Base-by-base conservation (phyloP, 2,329 filamentous ascomycete species). In the Thelonectria blattea region DNA sequence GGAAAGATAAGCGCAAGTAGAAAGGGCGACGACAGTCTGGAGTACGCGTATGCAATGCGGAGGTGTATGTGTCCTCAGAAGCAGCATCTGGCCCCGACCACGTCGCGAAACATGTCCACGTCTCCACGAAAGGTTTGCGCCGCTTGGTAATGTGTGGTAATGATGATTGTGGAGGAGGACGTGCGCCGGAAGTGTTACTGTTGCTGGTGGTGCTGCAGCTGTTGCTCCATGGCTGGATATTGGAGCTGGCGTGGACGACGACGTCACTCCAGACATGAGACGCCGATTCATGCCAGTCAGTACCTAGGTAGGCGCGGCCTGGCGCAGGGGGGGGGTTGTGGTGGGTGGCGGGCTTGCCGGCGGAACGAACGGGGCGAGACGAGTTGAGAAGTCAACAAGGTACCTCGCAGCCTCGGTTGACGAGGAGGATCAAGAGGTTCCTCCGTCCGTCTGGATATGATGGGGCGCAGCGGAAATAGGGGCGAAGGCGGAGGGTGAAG, bases 261-360 rank as follows among this genome's bases (percentile, higher is more conserved):
- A 71, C 69, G 68, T 72, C 67, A 71, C 68, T 68, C 63, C 63
- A 59, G 65, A 53, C 63, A 65, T 65, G 62, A 71, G 69, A 67
- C 69, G 72, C 67, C 66, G 61, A 72, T 70, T 70, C 73, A 79
- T 74, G 34, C 12, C 14, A 34, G 34, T 6, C 32, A 34, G 34
- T 6, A 37, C 34, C 12, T 51, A 43, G 49, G 34, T 51, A 43
- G 49, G 34, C 34, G 56, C 41, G 41, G 56, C 12, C 37, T 51
- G 56, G 48, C 52, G 51, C 57, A 53, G 49, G 58, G 49, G 58
- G 22, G 22, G 27, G 22, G 22, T 24, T 24, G 27, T 10, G 27
- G 48, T 18, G 46, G 41, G 46, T 12, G 20, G 45, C 17, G 27
- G 14, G n/a, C n/a, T n/a, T n/a, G n/a, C n/a, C n/a, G n/a, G 18